Base-by-base conservation (phyloP, 2,329 filamentous ascomycete species). In the Diplodia mutila region DNA sequence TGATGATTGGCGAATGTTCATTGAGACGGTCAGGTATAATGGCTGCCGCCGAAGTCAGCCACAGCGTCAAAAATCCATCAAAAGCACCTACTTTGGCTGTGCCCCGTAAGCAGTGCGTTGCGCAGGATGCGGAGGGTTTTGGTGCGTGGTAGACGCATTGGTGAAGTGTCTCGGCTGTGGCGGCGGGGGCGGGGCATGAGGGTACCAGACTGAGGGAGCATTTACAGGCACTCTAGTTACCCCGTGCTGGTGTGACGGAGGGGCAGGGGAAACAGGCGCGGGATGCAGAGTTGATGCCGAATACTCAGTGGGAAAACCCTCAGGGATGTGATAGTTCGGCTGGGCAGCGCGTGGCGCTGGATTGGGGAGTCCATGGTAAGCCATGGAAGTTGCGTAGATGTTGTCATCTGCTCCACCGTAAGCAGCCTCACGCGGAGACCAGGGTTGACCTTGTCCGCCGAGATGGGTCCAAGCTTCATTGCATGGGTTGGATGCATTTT, bases 401-500 rank as follows among this genome's bases (percentile, higher is more conserved):
- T 23, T 18, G 25, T 18, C n/a, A n/a, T 63, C 42, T 14, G 39
- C n/a, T 21, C n/a, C 27, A 21, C 25, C 21, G 59, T 51, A 63
- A 51, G 59, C 46, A 51, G 59, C 46, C n/a, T 51, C 59, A 18
- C 14, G 46, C 23, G 59, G 14, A 25, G 27, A 18, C 59, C 59
- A 63, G 59, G 59, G 21, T 23, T 39, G 59, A 5, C n/a, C 59
- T 16, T 63, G 59, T 14, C 29, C 29, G 29, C 29, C 59, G 21
- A 21, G 11, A 16, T 37, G n/a, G 27, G n/a, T 16, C 42, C 42
- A 51, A 11, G 42, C 46, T n/a, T 37, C 46, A 32, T 37, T 25
- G 46, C 46, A 37, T 39, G 42, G 46, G n/a, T 51, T 9, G n/a
- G 59, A 25, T 8, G 42, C 11, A 3, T 25, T 25, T n/a, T 51